A percentile compares a stretch with the other conserved stretches of the same genome.
These are phyloP conservation scores for Alloascoidea africana DNA, from an alignment of 805 yeast species.

Conservation along the genomic window DNA sequence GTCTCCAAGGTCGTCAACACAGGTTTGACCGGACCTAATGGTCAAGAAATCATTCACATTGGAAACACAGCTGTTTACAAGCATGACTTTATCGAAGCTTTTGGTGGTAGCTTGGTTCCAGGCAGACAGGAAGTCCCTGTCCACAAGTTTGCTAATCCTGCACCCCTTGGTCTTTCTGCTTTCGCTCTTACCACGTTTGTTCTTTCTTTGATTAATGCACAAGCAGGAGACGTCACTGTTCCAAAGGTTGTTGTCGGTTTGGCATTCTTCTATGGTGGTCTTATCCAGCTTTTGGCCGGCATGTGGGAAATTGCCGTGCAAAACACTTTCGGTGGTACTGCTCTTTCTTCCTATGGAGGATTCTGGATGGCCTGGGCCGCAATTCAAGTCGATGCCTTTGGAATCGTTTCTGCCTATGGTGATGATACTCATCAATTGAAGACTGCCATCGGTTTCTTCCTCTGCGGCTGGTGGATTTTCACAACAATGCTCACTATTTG, in stretches of 20 bases:
- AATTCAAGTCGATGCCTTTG: slow-evolving; percentile 34
- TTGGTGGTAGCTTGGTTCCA: slow-evolving; percentile 40
- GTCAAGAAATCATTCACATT: slow-evolving; percentile 20
- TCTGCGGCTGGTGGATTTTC: slow-evolving; percentile 35
- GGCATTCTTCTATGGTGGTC: slow-evolving; percentile 51
- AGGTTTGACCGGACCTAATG: no score
- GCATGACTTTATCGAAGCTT: slow-evolving; percentile 44
- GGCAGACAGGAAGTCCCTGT: slow-evolving; percentile 28
- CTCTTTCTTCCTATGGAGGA: slow-evolving; percentile 29
- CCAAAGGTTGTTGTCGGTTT: slow-evolving; percentile 42
- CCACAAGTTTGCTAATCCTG: slow-evolving; percentile 55
- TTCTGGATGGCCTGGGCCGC: slow-evolving; percentile 57
- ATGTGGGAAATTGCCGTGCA: slow-evolving; percentile 54
- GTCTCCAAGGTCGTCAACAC: no score
- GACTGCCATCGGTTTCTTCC: slow-evolving; percentile 30
- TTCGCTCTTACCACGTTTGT: slow-evolving; percentile 57
- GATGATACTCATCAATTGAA: slow-evolving; percentile 19
- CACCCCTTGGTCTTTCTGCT: slow-evolving; percentile 59
- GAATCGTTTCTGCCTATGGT: slow-evolving; percentile 27
- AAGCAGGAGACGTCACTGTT: slow-evolving; percentile 39
- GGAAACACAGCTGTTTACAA: slow-evolving; percentile 28
- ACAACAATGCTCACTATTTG: slow-evolving; percentile 26
- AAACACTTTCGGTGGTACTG: slow-evolving; percentile 51
- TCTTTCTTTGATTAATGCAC: slow-evolving; percentile 35
- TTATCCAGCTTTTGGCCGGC: slow-evolving; percentile 47